These are phyloP conservation scores for Penicillium sp. DNA, from an alignment of 2,329 filamentous ascomycete species.

Conservation along the genomic window DNA sequence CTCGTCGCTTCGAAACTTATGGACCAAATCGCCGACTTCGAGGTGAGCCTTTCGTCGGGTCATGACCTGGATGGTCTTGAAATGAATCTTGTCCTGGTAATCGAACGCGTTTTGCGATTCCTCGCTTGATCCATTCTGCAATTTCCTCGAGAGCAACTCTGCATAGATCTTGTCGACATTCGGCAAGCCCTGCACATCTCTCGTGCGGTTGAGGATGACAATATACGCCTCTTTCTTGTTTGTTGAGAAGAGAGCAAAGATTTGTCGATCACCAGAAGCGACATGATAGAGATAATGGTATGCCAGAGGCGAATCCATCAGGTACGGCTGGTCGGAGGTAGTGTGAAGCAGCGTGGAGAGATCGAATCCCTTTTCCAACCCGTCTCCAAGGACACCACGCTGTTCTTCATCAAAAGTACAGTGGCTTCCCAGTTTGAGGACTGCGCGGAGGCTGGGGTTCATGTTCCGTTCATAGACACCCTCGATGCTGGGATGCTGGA, in stretches of 20 bases:
- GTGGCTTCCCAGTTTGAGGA: constrained; percentile 84
- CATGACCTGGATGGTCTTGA: constrained; percentile 84
- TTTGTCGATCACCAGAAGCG: constrained; percentile 82
- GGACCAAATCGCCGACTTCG: constrained; percentile 83
- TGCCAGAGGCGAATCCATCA: constrained; percentile 71
- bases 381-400: constrained; percentile 85
- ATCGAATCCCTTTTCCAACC: constrained; percentile 92
- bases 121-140: constrained; percentile 66
- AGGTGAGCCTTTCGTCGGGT: constrained; percentile 86
- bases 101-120: constrained; percentile 79
- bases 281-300: constrained; percentile 96
- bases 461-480: constrained; percentile 96
- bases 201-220: constrained; percentile 79
- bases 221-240: constrained; percentile 77
- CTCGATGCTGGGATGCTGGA: constrained; percentile 92
- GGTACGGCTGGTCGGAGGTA: constrained; percentile 70
- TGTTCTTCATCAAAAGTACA: constrained; percentile 94
- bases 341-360: constrained; percentile 71
- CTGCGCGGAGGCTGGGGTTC: constrained; percentile 79
- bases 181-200: constrained; percentile 81
- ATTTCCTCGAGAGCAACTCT: constrained; percentile 67
- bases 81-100: constrained; percentile 83
- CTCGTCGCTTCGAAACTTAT: constrained; percentile 88
- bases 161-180: constrained; percentile 88
- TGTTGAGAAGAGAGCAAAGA: constrained; percentile 92